phyloP scores from a whole-genome alignment of 495 filamentous ascomycete genomes.

The Penicillium antarcticum region DNA sequence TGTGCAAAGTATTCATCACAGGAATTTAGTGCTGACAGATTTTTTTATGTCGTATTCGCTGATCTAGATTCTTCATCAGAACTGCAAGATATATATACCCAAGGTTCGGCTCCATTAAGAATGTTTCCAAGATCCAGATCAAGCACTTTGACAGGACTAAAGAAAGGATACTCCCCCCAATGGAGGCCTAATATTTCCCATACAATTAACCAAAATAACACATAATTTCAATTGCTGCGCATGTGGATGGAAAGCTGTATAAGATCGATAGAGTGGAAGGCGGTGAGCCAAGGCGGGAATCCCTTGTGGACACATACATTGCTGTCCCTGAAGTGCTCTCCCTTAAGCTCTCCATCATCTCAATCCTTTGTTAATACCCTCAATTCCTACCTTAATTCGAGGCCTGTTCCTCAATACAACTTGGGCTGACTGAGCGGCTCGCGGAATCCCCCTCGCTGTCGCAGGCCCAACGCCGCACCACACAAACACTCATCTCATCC shows the following conservation, averaged over 20 bases:
- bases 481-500: constrained; percentile 31
- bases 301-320: constrained; percentile 50
- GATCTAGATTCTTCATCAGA: too few species aligned
- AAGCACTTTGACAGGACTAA: too few species aligned
- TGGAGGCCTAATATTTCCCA: too few species aligned
- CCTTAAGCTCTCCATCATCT: constrained; percentile 21
- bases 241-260: not conserved
- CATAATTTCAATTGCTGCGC: too few species aligned
- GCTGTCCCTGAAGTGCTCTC: constrained; percentile 23
- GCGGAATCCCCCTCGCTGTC: constrained; percentile 33
- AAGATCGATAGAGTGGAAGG: constrained; percentile 23
- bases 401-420: constrained; percentile 9
- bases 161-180: too few species aligned
- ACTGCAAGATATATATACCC: too few species aligned
- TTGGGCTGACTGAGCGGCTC: constrained; percentile 42
- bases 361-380: constrained; percentile 15
- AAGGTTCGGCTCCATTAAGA: too few species aligned
- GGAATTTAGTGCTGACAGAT: too few species aligned
- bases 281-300: constrained; percentile 42
- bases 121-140: too few species aligned
- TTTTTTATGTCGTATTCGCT: too few species aligned
- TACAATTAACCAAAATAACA: too few species aligned
- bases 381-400: constrained; percentile 12
- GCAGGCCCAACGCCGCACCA: constrained; percentile 39
- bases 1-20: too few species aligned